These are phyloP conservation scores for Phlebiopsis gigantea DNA, from an alignment of 768 basidiomycete species.

Conservation along the genomic window DNA sequence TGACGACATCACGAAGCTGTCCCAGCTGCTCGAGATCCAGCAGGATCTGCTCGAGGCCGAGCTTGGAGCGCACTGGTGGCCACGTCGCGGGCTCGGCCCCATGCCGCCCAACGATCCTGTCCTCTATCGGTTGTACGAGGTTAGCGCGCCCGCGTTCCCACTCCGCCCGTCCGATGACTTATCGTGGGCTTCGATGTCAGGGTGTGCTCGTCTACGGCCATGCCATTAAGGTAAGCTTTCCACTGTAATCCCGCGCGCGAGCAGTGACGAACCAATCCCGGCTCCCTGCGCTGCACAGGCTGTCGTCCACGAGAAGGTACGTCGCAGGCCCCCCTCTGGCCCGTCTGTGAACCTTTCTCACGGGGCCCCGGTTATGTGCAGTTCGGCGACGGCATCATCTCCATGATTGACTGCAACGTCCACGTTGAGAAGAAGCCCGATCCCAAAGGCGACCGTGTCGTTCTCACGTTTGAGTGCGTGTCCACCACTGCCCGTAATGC, in stretches of 20 bases:
- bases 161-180: neutral
- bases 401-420: constrained; percentile 81
- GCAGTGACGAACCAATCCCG: neutral
- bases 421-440: constrained; percentile 62
- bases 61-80: constrained; percentile 68
- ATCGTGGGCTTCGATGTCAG: constrained; percentile 27
- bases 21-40: constrained; percentile 43
- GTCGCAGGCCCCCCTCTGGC: neutral
- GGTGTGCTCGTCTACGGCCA: constrained; percentile 73
- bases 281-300: constrained; percentile 33
- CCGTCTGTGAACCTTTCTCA: neutral
- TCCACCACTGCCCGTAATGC: neutral
- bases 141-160: constrained; percentile 21
- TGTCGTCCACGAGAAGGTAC: constrained; percentile 72
- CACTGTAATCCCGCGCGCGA: neutral
- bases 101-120: constrained; percentile 75
- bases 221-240: constrained; percentile 58
- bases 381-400: constrained; percentile 89
- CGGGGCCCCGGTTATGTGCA: constrained; percentile 23
- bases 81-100: constrained; percentile 65
- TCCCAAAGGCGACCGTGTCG: constrained; percentile 74
- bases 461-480: constrained; percentile 76
- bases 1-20: constrained; percentile 54
- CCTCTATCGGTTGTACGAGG: constrained; percentile 80
- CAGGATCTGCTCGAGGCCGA: constrained; percentile 33